Percentiles rank a stretch among this genome's conserved stretches.
phyloP scores from a whole-genome alignment of 257 asterid species.

The Jaltomata sinuosa region DNA sequence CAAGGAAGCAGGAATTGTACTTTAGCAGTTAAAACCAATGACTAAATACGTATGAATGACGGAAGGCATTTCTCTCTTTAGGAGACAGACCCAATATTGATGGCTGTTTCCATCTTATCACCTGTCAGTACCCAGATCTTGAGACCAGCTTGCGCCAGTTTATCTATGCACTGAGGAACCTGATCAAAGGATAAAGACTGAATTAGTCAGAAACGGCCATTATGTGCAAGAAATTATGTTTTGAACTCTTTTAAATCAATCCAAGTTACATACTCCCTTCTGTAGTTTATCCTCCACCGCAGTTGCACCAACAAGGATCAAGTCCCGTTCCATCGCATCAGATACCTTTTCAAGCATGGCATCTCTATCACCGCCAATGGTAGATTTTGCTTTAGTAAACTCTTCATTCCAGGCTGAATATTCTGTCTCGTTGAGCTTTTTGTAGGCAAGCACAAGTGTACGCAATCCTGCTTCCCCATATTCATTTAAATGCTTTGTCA shows the following conservation, averaged over 20 bases:
- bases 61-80: neutral
- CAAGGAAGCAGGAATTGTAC: constrained; percentile 4
- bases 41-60: neutral
- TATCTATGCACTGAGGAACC: constrained; percentile 99
- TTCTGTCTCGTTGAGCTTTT: constrained; percentile 69
- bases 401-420: constrained; percentile 89
- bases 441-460: constrained; percentile 91
- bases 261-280: constrained; percentile 61
- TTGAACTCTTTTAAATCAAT: neutral
- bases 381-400: constrained; percentile 69
- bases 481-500: constrained; percentile 77
- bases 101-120: constrained; percentile 99
- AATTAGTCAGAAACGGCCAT: neutral
- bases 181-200: constrained; percentile 14
- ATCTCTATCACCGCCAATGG: constrained; percentile 79
- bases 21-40: neutral
- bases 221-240: neutral
- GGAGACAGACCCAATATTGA: constrained; percentile 89
- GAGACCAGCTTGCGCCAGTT: constrained; percentile 96
- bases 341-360: constrained; percentile 72
- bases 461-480: constrained; percentile 95
- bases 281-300: constrained; percentile 99
- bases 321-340: constrained; percentile 79
- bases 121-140: constrained; percentile 99
- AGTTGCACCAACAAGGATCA: constrained; percentile 94